Base-by-base conservation (phyloP, 805 yeast species). In the Suhomyces pyralidae region DNA sequence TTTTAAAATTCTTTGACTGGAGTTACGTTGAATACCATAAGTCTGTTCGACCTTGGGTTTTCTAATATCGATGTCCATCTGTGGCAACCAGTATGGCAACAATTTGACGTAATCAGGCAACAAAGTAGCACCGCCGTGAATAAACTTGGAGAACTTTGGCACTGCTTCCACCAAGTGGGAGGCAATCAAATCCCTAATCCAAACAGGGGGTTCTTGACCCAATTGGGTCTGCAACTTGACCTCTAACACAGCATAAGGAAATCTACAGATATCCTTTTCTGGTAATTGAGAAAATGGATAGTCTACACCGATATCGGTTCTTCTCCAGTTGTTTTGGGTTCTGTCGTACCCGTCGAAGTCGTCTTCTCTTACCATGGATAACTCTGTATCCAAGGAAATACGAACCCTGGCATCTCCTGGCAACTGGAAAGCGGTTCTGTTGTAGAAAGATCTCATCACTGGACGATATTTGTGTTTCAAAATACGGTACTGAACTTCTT, bases 341-440 rank as follows among this genome's bases (percentile, higher is more conserved):
- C 99, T 83, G 66, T 91, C 93, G 53, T 77, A 69, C 22, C 97
- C 97, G 70, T 94, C 99, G 65, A 94, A 94, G 68, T 93, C 85
- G 69, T 94, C 99, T 71, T 94, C 99, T 69, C 99, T 85, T 42
- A 93, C 91, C 97, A 94, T 90, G n/a, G 96, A 79, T 59, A 94
- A 81, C 73, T 94, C 98, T 0, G 99, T 93, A 68, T 94, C 99
- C 58, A 94, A 83, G 45, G 99, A 94, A 58, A 96, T 94, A 78
- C 99, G 91, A 40, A 94, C 99, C 65, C 99, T 84, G 7, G 99
- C 99, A 71, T 94, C 99, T 54, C 99, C 99, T 5, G 99, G 99
- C 53, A 94, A 81, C 77, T 94, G 99, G 82, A 94, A 94, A 2
- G 99, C 99, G 36, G 99, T 94, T 79, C 99, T 88, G 73, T 92